Percentiles rank a stretch among this genome's conserved stretches.
Evolutionary conservation across 2,329 filamentous ascomycete genomes (phyloP).

Genomic region (Westerdykella aurantiaca): DNA sequence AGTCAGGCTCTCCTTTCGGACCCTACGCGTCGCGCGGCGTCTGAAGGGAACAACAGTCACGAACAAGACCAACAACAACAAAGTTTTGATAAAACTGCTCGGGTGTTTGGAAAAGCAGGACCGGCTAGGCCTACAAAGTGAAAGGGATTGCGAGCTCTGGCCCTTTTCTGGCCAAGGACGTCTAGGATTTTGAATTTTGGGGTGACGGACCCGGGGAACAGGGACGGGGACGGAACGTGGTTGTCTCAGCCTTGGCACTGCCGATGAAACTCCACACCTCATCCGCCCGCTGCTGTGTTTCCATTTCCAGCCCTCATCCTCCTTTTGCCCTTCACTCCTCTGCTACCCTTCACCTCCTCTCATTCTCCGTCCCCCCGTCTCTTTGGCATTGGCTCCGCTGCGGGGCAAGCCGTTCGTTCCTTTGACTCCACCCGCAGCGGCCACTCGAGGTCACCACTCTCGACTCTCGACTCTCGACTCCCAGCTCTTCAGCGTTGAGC

Average conservation of each 20-base stretch:
- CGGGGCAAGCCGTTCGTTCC: background rate
- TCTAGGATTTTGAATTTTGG: too few species aligned
- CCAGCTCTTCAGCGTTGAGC: background rate
- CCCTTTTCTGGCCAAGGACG: background rate
- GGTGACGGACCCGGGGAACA: too few species aligned
- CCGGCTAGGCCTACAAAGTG: background rate
- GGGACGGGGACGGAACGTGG: too few species aligned
- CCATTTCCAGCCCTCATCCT: background rate
- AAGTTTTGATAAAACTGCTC: background rate
- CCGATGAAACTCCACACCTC: too few species aligned
- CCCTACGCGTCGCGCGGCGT: too few species aligned
- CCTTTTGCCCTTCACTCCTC: background rate
- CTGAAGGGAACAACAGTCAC: background rate
- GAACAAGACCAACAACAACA: background rate
- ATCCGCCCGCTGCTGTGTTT: background rate
- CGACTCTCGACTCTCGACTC: background rate
- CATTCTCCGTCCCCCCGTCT: background rate
- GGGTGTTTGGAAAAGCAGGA: background rate
- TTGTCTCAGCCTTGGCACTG: too few species aligned
- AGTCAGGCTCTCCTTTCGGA: too few species aligned
- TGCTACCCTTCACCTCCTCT: background rate
- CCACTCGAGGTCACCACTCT: background rate
- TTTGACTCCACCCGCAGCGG: background rate
- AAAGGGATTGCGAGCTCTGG: background rate
- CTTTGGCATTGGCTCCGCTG: background rate